phyloP scores from a whole-genome alignment of 1,284 basidiomycete genomes.

The Trichosporon coremiiforme region DNA sequence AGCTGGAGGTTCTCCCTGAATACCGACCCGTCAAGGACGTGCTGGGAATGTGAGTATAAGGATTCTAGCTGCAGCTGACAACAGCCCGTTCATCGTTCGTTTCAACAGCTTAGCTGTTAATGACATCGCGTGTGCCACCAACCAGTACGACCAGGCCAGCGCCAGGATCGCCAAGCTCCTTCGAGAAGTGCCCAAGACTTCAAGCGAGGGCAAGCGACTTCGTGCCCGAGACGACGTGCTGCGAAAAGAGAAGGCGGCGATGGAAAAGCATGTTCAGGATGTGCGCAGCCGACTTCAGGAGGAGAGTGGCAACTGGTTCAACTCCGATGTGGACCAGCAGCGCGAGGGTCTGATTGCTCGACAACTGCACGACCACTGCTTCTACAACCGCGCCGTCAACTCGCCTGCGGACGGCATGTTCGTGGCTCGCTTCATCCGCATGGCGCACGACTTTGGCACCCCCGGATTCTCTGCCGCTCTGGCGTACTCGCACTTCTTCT shows the following conservation, averaged over 20 bases:
- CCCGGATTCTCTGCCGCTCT: constrained; percentile 82
- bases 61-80: constrained; percentile 18
- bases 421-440: constrained; percentile 85
- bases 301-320: constrained; percentile 93
- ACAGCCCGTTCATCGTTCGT: constrained; percentile 75
- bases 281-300: constrained; percentile 64
- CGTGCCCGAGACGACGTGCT: constrained; percentile 40
- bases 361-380: constrained; percentile 71
- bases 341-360: constrained; percentile 19
- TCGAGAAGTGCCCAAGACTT: constrained; percentile 44
- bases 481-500: constrained; percentile 84
- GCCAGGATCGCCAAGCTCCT: constrained; percentile 51
- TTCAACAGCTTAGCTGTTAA: constrained; percentile 94
- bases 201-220: constrained; percentile 36
- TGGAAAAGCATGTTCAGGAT: constrained; percentile 60
- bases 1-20: constrained; percentile 32
- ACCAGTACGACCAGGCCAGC: constrained; percentile 56
- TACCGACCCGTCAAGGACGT: constrained; percentile 35
- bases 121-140: constrained; percentile 71
- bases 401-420: constrained; percentile 96
- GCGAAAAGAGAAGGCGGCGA: constrained; percentile 44
- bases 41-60: constrained; percentile 30
- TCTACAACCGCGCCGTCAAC: constrained; percentile 85
- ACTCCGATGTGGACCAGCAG: constrained; percentile 56
- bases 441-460: constrained; percentile 81